Conservation (phyloP, 2,329 filamentous ascomycete genomes). For the Grosmannia penicillata region DNA sequence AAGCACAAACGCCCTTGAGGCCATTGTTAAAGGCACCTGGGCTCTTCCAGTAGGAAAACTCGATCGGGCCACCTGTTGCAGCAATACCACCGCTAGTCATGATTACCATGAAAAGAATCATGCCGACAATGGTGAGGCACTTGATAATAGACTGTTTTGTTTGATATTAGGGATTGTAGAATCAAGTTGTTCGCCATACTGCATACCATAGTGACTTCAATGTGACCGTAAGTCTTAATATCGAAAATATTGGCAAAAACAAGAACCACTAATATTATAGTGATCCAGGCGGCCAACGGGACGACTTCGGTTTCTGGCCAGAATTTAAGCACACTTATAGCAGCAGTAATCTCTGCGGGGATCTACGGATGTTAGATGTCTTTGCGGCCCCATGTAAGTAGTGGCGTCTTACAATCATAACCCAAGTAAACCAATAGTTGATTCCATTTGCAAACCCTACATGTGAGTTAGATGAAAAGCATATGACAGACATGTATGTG, state of each 20-base stretch:
- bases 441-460: slow-evolving; percentile 27
- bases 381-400: too few relatives aligned
- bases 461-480: too few relatives aligned
- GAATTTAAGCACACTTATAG: slow-evolving; percentile 1
- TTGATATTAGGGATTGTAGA: too few relatives aligned
- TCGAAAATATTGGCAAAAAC: not conserved
- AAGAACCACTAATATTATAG: not conserved
- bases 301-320: not conserved
- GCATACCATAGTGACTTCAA: slow-evolving; percentile 5
- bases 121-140: slow-evolving; percentile 29
- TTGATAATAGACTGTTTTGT: slow-evolving; percentile 18
- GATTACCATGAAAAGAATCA: slow-evolving; percentile 34
- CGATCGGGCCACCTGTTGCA: not conserved
- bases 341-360: not conserved
- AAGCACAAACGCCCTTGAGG: slow-evolving; percentile 17
- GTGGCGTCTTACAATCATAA: slow-evolving; percentile 17
- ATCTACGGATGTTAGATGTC: not conserved
- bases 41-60: too few relatives aligned
- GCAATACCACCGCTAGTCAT: slow-evolving; percentile 25
- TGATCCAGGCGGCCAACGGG: not conserved
- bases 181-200: too few relatives aligned
- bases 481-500: too few relatives aligned
- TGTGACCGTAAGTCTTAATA: slow-evolving; percentile 6
- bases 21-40: slow-evolving; percentile 28
- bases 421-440: slow-evolving; percentile 34